Base-by-base conservation (phyloP, 2,329 filamentous ascomycete genomes). In the Cercospora beticola region DNA sequence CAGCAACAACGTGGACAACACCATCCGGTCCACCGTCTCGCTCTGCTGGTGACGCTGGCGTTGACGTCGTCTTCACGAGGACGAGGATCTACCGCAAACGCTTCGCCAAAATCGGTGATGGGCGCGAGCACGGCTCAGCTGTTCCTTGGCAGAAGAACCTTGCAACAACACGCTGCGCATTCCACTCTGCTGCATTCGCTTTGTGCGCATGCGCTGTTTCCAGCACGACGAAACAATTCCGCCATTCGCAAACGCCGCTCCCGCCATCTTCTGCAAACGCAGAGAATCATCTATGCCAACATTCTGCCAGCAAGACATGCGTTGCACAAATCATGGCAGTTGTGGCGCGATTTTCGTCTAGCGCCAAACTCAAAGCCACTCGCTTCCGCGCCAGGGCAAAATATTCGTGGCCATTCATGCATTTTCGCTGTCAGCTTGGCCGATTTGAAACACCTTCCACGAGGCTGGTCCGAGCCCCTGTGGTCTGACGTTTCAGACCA, bases 101-200 rank as follows among this genome's bases (percentile, higher is more conserved):
- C 28, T 21, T 36, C 56, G n/a, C 56, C 30, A 18, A 18, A n/a
- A 58, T 14, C 56, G 56, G 30, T 33, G 28, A 33, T 58, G 21
- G 21, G 30, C 56, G 56, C 26, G 30, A 31, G 56, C 56, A 58
- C 56, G 56, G 56, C 56, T 30, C 56, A 59, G 56, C 56, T 33
- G 56, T 59, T 59, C 56, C 28, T 59, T 59, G 56, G 56, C 30
- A 18, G 49, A 56, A n/a, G 49, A 56, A 56, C 49, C 49, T 58
- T 58, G 56, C 56, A 16, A 58, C n/a, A 30, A 30, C 26, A 7
- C 26, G 56, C 28, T 16, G 16, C 56, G n/a, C 56, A 54, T 54
- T 54, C 49, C 49, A 23, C 56, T 36, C 56, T 30, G 31, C 18
- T 31, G 28, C 56, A 14, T 18, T 21, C n/a, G 56, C 56, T 36